phyloP scores from a whole-genome alignment of 2,329 filamentous ascomycete species.

The Trichophyton simii region DNA sequence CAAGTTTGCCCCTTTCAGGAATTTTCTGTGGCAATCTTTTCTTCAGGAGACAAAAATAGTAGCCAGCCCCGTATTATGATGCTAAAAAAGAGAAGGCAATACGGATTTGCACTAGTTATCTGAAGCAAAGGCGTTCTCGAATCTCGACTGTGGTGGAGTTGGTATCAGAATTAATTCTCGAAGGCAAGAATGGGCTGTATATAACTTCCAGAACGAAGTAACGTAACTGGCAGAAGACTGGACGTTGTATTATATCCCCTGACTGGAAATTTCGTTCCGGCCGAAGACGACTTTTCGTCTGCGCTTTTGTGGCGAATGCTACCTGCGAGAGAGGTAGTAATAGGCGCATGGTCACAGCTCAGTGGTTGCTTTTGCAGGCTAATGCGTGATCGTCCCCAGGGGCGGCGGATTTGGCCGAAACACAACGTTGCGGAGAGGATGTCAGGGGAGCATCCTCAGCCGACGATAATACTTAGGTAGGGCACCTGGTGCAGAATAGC shows the following conservation, averaged over 20 bases:
- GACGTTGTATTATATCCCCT: background rate
- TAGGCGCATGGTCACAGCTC: background rate
- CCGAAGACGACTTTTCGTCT: background rate
- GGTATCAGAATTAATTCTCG: background rate
- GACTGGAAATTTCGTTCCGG: background rate
- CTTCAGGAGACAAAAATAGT: background rate
- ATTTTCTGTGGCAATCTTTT: background rate
- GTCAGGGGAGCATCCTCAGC: background rate
- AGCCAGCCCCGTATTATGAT: background rate
- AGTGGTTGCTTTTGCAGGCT: background rate
- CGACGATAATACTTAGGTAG: background rate
- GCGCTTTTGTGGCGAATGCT: background rate
- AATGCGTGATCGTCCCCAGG: background rate
- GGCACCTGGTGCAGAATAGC: background rate
- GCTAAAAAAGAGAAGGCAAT: background rate
- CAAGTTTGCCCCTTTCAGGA: background rate
- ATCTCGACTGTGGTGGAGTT: background rate
- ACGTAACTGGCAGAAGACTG: background rate
- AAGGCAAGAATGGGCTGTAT: background rate
- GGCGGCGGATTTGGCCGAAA: slow-evolving; percentile 1
- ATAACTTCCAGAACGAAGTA: background rate
- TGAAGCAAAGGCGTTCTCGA: background rate
- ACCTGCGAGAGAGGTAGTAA: background rate
- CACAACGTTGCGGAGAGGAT: background rate
- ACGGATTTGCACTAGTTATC: background rate